Percentiles rank a stretch among this genome's conserved stretches.
These are phyloP conservation scores for Omphalea diandra DNA, from an alignment of 441 rosid species.

Conservation along the genomic window DNA sequence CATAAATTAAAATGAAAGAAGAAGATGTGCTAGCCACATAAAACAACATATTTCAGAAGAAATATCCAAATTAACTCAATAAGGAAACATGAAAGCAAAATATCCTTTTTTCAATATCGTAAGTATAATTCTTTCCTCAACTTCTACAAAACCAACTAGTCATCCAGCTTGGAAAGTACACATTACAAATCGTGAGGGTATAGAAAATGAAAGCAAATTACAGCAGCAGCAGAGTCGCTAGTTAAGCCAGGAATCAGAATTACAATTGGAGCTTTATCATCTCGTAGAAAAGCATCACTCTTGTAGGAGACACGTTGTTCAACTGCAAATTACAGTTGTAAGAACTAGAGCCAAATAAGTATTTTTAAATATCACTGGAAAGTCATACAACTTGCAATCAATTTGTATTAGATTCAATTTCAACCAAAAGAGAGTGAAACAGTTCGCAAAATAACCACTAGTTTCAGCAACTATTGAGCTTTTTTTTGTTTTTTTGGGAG, in stretches of 20 bases:
- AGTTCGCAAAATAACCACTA: background rate
- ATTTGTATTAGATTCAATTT: background rate
- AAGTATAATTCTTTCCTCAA: no score
- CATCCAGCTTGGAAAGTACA: no score
- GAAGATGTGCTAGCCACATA: no score
- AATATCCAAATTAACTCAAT: no score
- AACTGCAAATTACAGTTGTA: constrained; percentile 30
- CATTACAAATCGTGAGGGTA: background rate
- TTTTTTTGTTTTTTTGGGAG: no score
- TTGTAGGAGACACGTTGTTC: constrained; percentile 18
- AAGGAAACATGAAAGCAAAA: no score
- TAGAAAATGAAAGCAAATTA: constrained; percentile 25
- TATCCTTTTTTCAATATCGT: no score
- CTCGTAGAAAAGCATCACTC: constrained; percentile 22
- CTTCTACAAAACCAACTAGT: no score
- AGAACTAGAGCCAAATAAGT: constrained; percentile 2
- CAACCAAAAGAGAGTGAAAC: background rate
- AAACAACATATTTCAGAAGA: no score
- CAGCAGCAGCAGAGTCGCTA: constrained; percentile 48
- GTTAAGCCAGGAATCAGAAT: constrained; percentile 56
- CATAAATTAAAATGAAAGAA: no score
- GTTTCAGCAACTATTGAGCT: background rate
- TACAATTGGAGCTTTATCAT: constrained; percentile 41
- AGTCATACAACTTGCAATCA: background rate
- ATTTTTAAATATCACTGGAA: background rate